A percentile compares a stretch with the other conserved stretches of the same genome.
phyloP scores from a whole-genome alignment of 2,329 filamentous ascomycete genomes.

The Penicillium nordicum region DNA sequence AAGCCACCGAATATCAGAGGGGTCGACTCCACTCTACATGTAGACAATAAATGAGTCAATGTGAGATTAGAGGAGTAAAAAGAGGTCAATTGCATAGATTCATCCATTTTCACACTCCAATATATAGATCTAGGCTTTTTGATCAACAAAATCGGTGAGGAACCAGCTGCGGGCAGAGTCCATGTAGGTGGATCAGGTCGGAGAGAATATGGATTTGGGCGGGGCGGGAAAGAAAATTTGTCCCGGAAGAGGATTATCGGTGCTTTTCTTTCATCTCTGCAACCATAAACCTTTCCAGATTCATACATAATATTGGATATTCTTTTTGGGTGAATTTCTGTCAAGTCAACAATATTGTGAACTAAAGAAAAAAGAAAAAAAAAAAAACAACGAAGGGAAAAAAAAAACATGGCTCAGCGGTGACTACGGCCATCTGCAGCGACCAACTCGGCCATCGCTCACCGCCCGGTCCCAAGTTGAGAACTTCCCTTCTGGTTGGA shows the following conservation, averaged over 20 bases:
- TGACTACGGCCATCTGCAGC: constrained; percentile 24
- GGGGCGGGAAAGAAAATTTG: constrained; percentile 29
- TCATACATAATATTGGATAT: neutral
- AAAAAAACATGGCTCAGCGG: constrained; percentile 2
- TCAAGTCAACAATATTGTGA: neutral
- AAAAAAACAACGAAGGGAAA: no score
- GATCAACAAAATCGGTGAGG: constrained; percentile 18
- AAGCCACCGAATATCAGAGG: constrained; percentile 14
- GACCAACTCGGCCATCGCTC: constrained; percentile 24
- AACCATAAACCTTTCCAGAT: neutral
- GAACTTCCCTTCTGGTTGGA: constrained; percentile 27
- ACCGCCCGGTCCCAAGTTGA: constrained; percentile 24
- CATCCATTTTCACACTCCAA: neutral
- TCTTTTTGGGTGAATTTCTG: neutral
- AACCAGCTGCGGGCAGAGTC: constrained; percentile 11
- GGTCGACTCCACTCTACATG: constrained; percentile 12
- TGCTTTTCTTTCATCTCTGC: neutral
- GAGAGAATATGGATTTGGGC: constrained; percentile 18
- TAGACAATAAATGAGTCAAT: neutral
- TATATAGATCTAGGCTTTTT: constrained; percentile 12
- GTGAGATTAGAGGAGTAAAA: neutral
- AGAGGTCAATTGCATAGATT: neutral
- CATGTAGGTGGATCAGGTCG: constrained; percentile 19
- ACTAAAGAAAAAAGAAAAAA: neutral
- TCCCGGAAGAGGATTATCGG: constrained; percentile 20